Evolutionary conservation across 2,329 filamentous ascomycete genomes (phyloP).

Genomic region (Calonectria pseudoreteaudii): DNA sequence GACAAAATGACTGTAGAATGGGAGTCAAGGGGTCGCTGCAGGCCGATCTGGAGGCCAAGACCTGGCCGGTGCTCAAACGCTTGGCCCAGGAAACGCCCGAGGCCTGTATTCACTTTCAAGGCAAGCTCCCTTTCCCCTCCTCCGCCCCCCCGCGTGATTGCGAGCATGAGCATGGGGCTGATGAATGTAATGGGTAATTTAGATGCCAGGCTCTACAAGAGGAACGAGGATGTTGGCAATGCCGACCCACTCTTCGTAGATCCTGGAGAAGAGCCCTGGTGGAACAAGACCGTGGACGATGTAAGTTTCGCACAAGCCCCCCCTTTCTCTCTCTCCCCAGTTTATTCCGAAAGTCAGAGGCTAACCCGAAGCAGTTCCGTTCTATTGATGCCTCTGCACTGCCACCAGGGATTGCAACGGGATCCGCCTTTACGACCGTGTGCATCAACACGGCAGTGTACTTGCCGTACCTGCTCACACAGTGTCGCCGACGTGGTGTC

Average conservation of each 20-base stretch:
- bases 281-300: not conserved
- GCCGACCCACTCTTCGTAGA: not conserved
- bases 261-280: conserved; percentile 1
- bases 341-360: not conserved
- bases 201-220: conserved; percentile 1
- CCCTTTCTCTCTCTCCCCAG: too few species aligned
- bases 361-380: conserved; percentile 8
- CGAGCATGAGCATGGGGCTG: not conserved
- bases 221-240: not conserved
- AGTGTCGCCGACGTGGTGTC: conserved; percentile 73
- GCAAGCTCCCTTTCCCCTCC: too few species aligned
- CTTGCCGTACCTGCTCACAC: conserved; percentile 75
- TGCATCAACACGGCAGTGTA: conserved; percentile 82
- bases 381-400: conserved; percentile 1
- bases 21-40: not conserved
- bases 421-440: conserved; percentile 77
- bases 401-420: conserved; percentile 72
- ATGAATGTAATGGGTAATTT: not conserved
- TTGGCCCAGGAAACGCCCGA: conserved; percentile 17
- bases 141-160: not conserved
- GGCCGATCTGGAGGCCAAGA: not conserved
- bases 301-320: not conserved
- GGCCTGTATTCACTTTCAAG: conserved; percentile 25
- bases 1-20: not conserved
- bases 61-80: conserved; percentile 4